Evolutionary conservation across 805 yeast genomes (phyloP).

Genomic region (Candida coleopterorum): DNA sequence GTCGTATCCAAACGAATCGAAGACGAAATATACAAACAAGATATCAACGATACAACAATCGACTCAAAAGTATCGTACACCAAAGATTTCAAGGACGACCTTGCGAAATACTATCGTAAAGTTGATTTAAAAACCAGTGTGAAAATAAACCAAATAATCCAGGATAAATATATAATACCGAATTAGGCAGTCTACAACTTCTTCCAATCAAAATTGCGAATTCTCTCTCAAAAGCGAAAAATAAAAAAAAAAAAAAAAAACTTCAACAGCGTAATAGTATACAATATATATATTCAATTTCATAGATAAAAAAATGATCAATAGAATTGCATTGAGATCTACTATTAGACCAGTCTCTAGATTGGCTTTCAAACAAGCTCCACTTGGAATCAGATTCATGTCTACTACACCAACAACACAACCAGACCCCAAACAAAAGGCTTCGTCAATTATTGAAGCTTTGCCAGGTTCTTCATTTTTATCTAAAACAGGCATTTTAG

Average conservation of each 20-base stretch:
- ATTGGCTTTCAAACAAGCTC: slow-evolving; percentile 39
- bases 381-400: slow-evolving; percentile 60
- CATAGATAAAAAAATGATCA: slow-evolving; percentile 30
- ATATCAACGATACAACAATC: no score
- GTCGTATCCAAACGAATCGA: slow-evolving; percentile 13
- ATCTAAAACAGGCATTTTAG: slow-evolving; percentile 92
- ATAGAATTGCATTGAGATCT: slow-evolving; percentile 40
- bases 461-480: slow-evolving; percentile 86
- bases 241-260: not conserved
- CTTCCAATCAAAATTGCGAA: slow-evolving; percentile 27
- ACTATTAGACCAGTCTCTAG: slow-evolving; percentile 34
- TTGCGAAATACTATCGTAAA: slow-evolving; percentile 17
- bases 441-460: slow-evolving; percentile 82
- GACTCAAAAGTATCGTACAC: slow-evolving; percentile 16
- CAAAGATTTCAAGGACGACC: slow-evolving; percentile 27
- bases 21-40: not conserved
- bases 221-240: slow-evolving; percentile 15
- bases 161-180: slow-evolving; percentile 19
- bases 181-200: slow-evolving; percentile 23
- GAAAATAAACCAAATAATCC: slow-evolving; percentile 23
- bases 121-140: slow-evolving; percentile 26
- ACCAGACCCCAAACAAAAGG: slow-evolving; percentile 89
- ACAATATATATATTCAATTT: no score
- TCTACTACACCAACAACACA: slow-evolving; percentile 47
- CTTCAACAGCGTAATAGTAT: slow-evolving; percentile 3